These are phyloP conservation scores for Byssochlamys sp. DNA, from an alignment of 2,329 filamentous ascomycete genomes.

Conservation along the genomic window DNA sequence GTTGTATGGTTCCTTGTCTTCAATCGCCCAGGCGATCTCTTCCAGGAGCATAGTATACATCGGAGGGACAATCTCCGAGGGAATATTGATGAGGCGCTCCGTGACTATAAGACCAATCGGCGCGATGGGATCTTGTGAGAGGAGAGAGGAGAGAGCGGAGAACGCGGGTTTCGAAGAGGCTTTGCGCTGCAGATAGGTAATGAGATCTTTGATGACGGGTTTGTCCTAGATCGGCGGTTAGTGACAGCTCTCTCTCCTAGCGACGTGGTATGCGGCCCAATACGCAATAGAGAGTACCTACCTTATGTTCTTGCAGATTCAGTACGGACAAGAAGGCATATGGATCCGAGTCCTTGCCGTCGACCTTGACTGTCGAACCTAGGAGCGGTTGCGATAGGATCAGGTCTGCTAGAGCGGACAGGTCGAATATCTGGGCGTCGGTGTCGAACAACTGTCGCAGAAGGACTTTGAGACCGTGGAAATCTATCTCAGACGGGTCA, in stretches of 20 bases:
- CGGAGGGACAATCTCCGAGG: constrained; percentile 80
- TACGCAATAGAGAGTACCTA: constrained; percentile 14
- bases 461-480: constrained; percentile 85
- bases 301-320: constrained; percentile 66
- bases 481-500: constrained; percentile 82
- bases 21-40: constrained; percentile 77
- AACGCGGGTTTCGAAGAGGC: constrained; percentile 46
- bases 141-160: constrained; percentile 47
- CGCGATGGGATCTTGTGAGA: constrained; percentile 43
- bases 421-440: constrained; percentile 74
- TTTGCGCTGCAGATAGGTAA: constrained; percentile 58
- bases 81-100: constrained; percentile 92
- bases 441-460: constrained; percentile 85
- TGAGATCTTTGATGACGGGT: constrained; percentile 60
- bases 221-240: constrained; percentile 45
- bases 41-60: constrained; percentile 92
- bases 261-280: background rate
- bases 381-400: constrained; percentile 78
- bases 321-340: constrained; percentile 86
- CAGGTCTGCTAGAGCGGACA: constrained; percentile 75
- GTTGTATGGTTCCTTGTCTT: constrained; percentile 82
- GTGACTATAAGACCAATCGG: constrained; percentile 80
- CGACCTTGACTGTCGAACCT: constrained; percentile 93
- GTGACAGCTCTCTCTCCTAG: background rate
- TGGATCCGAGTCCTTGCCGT: constrained; percentile 82